Base-by-base conservation (phyloP, 331 rosid genomes). In the Malus hybrid region DNA sequence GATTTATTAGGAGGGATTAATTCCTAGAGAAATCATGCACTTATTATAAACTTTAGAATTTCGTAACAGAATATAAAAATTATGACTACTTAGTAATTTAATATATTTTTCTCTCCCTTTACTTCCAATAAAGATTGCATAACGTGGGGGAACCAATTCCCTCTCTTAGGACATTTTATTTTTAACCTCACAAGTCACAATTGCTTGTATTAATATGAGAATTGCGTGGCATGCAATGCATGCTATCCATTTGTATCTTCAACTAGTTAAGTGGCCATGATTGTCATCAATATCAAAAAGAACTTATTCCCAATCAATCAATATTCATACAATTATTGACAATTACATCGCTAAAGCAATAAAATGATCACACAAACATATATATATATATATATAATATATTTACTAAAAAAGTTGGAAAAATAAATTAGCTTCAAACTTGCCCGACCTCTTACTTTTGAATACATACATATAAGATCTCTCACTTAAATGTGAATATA, bases 131-230 rank as follows among this genome's bases (percentile, higher is more conserved):
- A 15, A 29, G 77, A 62, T 7, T 34, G 67, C 9, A 69, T 79
- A 80, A 68, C 80, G 55, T 39, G 55, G n/a, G 50, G 77, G 89
- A 77, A 77, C 78, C 77, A 57, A 82, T 82, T 83, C 82, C 73
- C 53, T 69, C 73, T 78, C 71, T 50, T 18, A 29, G 63, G 36
- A 64, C 66, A 46, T 18, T 78, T 28, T 53, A 20, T 63, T 34
- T 64, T 24, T 56, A 74, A 82, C 68, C 84, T 56, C 75, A 64
- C 83, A 80, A 50, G 74, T 68, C 80, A 77, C 81, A 80, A 29
- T 80, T 78, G 78, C 70, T 63, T 78, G 34, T 46, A 52, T 46
- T 19, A 13, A 50, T 18, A 68, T 63, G 71, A 39, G 72, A 87
- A 72, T 75, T 73, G 55, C 79, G 63, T 77, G 34, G 85, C 79